Base-by-base conservation (phyloP, 176 grass and related monocot species). In the Chrysopogon serrulatus region DNA sequence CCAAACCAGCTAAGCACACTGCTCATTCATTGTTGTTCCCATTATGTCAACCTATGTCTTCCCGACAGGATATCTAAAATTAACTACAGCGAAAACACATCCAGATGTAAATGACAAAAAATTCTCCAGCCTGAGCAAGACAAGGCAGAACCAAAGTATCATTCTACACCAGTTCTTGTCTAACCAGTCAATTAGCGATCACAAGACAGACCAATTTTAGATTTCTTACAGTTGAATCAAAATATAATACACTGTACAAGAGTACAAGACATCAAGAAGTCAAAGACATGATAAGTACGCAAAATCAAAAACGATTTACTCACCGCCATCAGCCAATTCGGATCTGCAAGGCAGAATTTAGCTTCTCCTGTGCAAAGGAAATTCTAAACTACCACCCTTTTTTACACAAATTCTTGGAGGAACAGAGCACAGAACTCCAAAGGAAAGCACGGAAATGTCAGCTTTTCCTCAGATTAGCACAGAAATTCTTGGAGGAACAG, bases 301-400 rank as follows among this genome's bases (percentile, higher is more conserved):
- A 2, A 21, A 53, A 71, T 62, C 23, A 53, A 59, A 83, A 43
- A 87, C 17, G 21, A 40, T 72, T 74, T 71, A 92, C 92, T 94
- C 57, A 94, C 92, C 32, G 84, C 74, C 92, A 94, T 94, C 64
- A 13, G 63, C 44, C 43, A 32, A 68, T 83, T 78, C 6, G 48
- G 86, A 51, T 78, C 53, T 17, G 41, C 0, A 2, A 64, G 23
- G 31, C 7, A 1, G 32, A 64, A 44, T 48, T 16, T 7, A 28
- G 36, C 59, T 62, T 31, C 34, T 11, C 60, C 62, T 41, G 36
- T 44, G 49, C 56, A 86, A 68, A 39, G 65, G 40, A 76, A 85
- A 26, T 32, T 9, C 1, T 47, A 42, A 72, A 82, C 10, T 57
- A 13, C 64, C 44, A 35, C 79, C 34, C 73, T 56, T 88, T 88